phyloP scores from a whole-genome alignment of 1,284 basidiomycete species.

The Xerocomus amazonicus region DNA sequence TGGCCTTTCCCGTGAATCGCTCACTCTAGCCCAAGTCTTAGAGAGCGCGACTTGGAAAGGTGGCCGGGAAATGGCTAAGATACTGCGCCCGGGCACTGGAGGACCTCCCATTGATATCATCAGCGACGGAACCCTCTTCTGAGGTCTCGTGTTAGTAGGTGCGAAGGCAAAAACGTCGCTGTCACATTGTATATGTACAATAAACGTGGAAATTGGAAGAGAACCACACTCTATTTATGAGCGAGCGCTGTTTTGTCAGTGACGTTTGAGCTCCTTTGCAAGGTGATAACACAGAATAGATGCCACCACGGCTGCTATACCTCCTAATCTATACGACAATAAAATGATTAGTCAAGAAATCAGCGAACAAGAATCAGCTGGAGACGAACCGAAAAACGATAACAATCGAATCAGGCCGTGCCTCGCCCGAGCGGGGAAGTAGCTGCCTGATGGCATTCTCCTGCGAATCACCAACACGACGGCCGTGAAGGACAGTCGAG shows the following conservation, averaged over 20 bases:
- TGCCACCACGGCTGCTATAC: conserved; percentile 66
- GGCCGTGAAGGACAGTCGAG: conserved; percentile 40
- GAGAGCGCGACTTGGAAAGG: conserved; percentile 97
- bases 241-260: conserved; percentile 25
- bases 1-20: conserved; percentile 43
- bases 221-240: neutral
- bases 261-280: conserved; percentile 54
- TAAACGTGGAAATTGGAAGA: neutral
- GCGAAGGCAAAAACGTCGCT: neutral
- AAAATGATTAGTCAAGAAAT: neutral
- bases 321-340: conserved; percentile 55
- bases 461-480: conserved; percentile 34
- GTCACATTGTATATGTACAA: neutral
- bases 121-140: conserved; percentile 85
- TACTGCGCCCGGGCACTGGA: conserved; percentile 67
- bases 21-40: conserved; percentile 82
- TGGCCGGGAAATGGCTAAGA: conserved; percentile 85
- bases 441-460: conserved; percentile 10
- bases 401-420: conserved; percentile 62
- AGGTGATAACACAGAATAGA: conserved; percentile 68
- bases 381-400: conserved; percentile 67
- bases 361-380: neutral
- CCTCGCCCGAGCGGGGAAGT: conserved; percentile 11
- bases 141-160: neutral
- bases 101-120: conserved; percentile 88